Conservation (phyloP, 441 rosid species). For the Eutrema salsugineum region DNA sequence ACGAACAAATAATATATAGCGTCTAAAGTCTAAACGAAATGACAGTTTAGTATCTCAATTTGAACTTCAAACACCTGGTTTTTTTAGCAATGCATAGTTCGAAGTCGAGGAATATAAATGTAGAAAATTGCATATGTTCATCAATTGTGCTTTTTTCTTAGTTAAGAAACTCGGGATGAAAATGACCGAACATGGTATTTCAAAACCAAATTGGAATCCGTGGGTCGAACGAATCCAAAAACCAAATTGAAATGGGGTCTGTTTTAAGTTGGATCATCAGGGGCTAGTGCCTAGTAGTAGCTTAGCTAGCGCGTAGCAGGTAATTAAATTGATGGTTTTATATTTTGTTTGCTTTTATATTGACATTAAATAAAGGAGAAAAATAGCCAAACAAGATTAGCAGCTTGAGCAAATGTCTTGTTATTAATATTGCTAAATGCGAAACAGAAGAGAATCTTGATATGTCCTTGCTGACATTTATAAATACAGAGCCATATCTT, state of each 20-base stretch:
- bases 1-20: background rate
- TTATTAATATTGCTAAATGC: background rate
- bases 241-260: background rate
- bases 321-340: background rate
- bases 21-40: background rate
- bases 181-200: conserved; percentile 16
- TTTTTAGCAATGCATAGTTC: background rate
- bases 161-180: background rate
- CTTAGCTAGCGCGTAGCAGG: background rate
- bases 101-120: background rate
- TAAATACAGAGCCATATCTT: background rate
- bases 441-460: background rate
- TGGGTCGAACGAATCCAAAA: conserved; percentile 10
- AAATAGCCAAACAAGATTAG: background rate
- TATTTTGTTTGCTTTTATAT: background rate
- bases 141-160: background rate
- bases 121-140: background rate
- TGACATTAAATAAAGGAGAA: background rate
- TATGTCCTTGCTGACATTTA: background rate
- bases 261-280: background rate
- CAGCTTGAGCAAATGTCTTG: background rate
- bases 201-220: background rate
- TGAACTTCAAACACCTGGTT: background rate
- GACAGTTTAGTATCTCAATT: background rate
- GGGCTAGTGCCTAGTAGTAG: background rate